Evolutionary conservation across 2,329 filamentous ascomycete species (phyloP).

Genomic region (Aureobasidium pullulans): DNA sequence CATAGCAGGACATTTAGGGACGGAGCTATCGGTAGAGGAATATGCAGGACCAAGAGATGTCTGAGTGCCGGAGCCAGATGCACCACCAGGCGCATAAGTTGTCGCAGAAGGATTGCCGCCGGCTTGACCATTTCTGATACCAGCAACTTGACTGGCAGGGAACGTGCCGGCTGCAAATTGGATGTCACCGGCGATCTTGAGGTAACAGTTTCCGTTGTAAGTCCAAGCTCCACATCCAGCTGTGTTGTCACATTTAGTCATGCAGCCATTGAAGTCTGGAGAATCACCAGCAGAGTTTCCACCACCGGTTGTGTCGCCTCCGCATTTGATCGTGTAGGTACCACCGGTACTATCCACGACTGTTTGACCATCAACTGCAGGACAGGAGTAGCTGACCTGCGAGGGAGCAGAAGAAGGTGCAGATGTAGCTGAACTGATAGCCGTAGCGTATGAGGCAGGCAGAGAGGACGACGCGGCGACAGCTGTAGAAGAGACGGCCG

Average conservation of each 20-base stretch:
- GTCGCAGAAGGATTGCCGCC: too few species aligned
- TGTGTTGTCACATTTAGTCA: constrained; percentile 17
- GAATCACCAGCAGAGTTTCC: too few species aligned
- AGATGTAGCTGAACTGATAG: background rate
- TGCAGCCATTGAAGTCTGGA: constrained; percentile 16
- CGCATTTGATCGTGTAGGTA: constrained; percentile 4
- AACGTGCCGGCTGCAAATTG: background rate
- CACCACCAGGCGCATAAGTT: too few species aligned
- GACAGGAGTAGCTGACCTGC: constrained; percentile 7
- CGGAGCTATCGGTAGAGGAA: background rate
- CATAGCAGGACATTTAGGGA: constrained; percentile 13
- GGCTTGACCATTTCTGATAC: background rate
- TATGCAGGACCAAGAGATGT: too few species aligned
- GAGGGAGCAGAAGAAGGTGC: background rate
- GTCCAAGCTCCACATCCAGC: constrained; percentile 18
- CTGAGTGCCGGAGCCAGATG: too few species aligned
- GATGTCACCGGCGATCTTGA: background rate
- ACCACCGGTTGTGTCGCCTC: too few species aligned
- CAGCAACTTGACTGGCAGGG: background rate
- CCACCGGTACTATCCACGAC: constrained; percentile 1
- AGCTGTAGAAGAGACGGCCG: background rate
- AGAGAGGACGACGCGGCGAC: background rate
- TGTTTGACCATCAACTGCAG: background rate
- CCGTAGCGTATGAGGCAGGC: background rate
- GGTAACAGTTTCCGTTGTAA: constrained; percentile 15